Conservation (phyloP, 2,329 filamentous ascomycete genomes). For the Kalmusia sp. region DNA sequence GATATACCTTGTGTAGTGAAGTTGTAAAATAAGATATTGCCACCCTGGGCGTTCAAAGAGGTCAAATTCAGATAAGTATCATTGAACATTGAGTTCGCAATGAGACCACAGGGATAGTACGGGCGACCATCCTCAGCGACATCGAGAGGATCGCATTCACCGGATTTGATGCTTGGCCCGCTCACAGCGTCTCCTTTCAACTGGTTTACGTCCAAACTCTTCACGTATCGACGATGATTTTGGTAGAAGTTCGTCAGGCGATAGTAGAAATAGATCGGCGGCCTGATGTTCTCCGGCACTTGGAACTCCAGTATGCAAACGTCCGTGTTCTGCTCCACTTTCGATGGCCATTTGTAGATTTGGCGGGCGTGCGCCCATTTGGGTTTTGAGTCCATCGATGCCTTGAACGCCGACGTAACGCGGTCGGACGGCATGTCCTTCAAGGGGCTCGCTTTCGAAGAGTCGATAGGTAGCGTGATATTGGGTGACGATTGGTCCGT, state of each 20-base stretch:
- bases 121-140: conserved; percentile 58
- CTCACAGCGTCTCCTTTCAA: conserved; percentile 74
- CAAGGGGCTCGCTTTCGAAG: conserved; percentile 33
- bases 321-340: conserved; percentile 43
- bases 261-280: conserved; percentile 93
- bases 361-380: conserved; percentile 42
- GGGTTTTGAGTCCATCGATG: conserved; percentile 42
- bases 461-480: neutral
- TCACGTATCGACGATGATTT: conserved; percentile 95
- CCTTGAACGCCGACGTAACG: conserved; percentile 76
- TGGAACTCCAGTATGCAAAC: conserved; percentile 79
- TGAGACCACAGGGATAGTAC: conserved; percentile 94
- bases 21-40: conserved; percentile 60
- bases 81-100: conserved; percentile 97
- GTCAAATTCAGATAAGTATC: conserved; percentile 79
- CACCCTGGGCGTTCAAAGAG: conserved; percentile 60
- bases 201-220: conserved; percentile 84
- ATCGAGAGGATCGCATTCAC: conserved; percentile 77
- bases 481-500: conserved; percentile 46
- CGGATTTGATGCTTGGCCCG: conserved; percentile 66
- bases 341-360: conserved; percentile 45
- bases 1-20: conserved; percentile 84
- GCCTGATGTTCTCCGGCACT: conserved; percentile 78
- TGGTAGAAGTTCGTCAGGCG: conserved; percentile 98
- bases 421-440: conserved; percentile 62